Percentiles rank a stretch among this genome's conserved stretches.
phyloP scores from a whole-genome alignment of 140 eudicot species.

The Ambrosia hybrid region DNA sequence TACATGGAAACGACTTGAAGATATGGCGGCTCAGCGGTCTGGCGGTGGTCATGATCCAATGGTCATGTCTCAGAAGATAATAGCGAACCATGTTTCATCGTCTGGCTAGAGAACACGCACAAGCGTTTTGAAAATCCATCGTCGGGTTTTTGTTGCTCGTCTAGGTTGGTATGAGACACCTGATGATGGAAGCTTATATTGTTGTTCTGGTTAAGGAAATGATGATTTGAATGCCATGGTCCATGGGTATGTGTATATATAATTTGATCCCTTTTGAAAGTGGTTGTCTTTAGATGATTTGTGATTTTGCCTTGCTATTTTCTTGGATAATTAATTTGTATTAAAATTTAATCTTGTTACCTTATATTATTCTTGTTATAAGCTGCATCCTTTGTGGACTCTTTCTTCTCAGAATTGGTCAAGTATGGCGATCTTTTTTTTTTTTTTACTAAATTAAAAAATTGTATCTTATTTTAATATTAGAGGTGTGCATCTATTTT shows the following conservation, averaged over 20 bases:
- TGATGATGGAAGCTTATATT: conserved; percentile 11
- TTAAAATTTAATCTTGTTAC: conserved; percentile 4
- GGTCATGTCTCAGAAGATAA: conserved; percentile 37
- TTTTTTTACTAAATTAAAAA: not conserved
- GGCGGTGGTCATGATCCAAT: conserved; percentile 38
- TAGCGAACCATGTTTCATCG: conserved; percentile 26
- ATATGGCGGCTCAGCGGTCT: conserved; percentile 52
- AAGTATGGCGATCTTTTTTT: conserved; percentile 13
- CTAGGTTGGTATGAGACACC: conserved; percentile 3
- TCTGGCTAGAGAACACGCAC: conserved; percentile 36
- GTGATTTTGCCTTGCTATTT: conserved; percentile 20
- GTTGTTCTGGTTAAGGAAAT: conserved; percentile 26
- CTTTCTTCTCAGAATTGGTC: conserved; percentile 4
- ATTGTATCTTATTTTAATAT: not conserved
- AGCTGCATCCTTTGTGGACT: conserved; percentile 11
- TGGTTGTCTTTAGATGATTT: conserved; percentile 33
- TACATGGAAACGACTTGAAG: conserved; percentile 68
- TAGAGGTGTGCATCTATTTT: too few relatives aligned
- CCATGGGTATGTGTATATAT: conserved; percentile 24
- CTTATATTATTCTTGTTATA: conserved; percentile 3
- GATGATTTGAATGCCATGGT: not conserved
- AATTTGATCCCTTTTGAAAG: conserved; percentile 22
- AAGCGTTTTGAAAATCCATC: conserved; percentile 9
- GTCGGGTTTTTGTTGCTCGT: conserved; percentile 24
- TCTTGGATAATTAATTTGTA: conserved; percentile 27